phyloP scores from a whole-genome alignment of 2,329 filamentous ascomycete species.

The Colletotrichum coccodes region DNA sequence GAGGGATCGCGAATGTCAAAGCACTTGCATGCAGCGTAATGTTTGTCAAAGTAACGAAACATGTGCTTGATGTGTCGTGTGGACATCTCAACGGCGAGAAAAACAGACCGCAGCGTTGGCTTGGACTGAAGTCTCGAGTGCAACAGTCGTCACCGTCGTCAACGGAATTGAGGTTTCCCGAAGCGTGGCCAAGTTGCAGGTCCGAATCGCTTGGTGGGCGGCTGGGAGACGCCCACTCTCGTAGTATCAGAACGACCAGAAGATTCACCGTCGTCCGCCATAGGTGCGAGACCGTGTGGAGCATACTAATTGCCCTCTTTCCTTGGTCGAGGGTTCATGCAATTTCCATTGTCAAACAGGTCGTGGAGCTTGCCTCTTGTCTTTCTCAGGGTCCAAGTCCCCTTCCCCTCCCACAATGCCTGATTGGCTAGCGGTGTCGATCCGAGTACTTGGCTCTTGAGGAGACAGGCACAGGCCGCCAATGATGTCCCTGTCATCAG shows the following conservation, averaged over 20 bases:
- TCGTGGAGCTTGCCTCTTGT: neutral
- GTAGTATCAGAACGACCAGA: neutral
- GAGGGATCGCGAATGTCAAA: neutral
- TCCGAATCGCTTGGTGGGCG: neutral
- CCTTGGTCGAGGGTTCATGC: neutral
- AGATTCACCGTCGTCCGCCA: neutral
- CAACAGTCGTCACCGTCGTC: neutral
- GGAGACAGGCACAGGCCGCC: conserved; percentile 17
- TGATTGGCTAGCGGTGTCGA: conserved; percentile 21
- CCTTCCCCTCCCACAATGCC: neutral
- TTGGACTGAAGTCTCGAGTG: neutral
- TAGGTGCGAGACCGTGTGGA: too few species aligned
- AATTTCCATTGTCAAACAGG: conserved; percentile 9
- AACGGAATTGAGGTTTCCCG: conserved; percentile 9
- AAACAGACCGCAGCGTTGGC: neutral
- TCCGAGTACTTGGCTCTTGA: conserved; percentile 20
- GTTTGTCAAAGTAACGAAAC: conserved; percentile 3
- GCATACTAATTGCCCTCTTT: neutral
- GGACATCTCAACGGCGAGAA: neutral
- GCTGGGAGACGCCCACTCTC: neutral
- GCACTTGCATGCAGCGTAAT: neutral
- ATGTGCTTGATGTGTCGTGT: neutral
- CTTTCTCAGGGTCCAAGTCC: conserved; percentile 25
- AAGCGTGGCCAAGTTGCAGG: conserved; percentile 5
- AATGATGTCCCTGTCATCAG: neutral